Conservation (phyloP, 495 filamentous ascomycete species). For the Annulohypoxylon moriforme region DNA sequence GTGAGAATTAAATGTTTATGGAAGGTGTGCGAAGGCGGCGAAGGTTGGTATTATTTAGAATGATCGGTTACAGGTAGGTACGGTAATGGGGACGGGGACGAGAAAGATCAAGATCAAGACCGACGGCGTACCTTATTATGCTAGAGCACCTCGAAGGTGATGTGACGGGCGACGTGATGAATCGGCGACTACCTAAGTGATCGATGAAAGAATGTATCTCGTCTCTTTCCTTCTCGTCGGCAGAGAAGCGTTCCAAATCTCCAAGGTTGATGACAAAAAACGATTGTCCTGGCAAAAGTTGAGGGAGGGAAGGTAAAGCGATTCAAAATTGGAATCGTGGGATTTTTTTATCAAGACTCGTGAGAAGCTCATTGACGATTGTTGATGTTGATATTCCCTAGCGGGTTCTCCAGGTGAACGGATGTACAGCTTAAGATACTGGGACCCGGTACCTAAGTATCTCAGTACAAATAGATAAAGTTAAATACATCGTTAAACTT, state of each 20-base stretch:
- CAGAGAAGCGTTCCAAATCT: neutral
- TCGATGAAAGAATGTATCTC: neutral
- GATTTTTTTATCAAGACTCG: neutral
- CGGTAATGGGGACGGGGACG: neutral
- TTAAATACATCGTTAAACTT: neutral
- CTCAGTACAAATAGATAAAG: neutral
- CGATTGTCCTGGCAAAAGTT: neutral
- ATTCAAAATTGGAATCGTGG: neutral
- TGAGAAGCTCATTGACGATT: conserved; percentile 12
- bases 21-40: neutral
- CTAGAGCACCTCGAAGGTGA: neutral
- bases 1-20: neutral
- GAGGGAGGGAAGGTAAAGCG: neutral
- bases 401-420: conserved; percentile 7
- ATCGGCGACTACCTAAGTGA: neutral
- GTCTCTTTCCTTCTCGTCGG: neutral
- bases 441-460: neutral
- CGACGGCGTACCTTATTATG: neutral
- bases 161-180: neutral
- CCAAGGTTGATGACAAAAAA: neutral
- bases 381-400: conserved; percentile 39
- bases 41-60: neutral
- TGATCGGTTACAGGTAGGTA: neutral
- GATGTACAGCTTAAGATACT: neutral
- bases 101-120: neutral